Base-by-base conservation (phyloP, 441 rosid genomes). In the Codiaeum variegatum region DNA sequence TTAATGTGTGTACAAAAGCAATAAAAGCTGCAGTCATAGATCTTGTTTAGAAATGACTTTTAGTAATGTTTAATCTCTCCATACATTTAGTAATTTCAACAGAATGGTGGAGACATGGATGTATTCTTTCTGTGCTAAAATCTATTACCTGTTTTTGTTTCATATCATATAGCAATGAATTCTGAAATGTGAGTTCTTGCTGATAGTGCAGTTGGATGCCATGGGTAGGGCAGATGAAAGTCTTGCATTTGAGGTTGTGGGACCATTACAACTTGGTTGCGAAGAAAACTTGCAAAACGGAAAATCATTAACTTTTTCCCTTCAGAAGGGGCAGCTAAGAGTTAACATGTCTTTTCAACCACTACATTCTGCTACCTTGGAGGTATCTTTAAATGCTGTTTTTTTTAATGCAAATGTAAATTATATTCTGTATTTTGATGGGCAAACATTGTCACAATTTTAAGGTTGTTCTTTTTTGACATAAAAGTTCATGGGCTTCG, bases 271-370 rank as follows among this genome's bases (percentile, higher is more conserved):
- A 73, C 86, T 83, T 63, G 81, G 63, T 54, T 72, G 73, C 66
- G 91, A 86, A 40, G 97, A 89, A 62, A 90, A 74, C 83, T 68
- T 74, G 42, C 91, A 82, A 73, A 90, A 83, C 83, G 97, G 90
- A 80, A 95, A 88, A 78, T 66, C 87, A 32, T 78, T 85, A 70
- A 91, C 97, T 36, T 85, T 95, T 78, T 86, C 91, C 70, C 89
- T 95, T 76, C 98, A 95, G 69, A 95, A 93, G 80, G 98, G 98
- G 68, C 99, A 95, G 77, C 83, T 95, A 78, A 93, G 87, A 86
- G 94, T 90, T 73, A 90, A 87, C 74, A 73, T 86, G 73, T 89
- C 91, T 78, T 88, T 76, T 75, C 91, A 82, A 66, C 96, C 99
- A 32, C 86, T 82, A 56, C 98, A 90, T 69, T 89, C 95, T 69